Conservation (phyloP, 75 land plant genomes). For the Sequoia sempervirens region DNA sequence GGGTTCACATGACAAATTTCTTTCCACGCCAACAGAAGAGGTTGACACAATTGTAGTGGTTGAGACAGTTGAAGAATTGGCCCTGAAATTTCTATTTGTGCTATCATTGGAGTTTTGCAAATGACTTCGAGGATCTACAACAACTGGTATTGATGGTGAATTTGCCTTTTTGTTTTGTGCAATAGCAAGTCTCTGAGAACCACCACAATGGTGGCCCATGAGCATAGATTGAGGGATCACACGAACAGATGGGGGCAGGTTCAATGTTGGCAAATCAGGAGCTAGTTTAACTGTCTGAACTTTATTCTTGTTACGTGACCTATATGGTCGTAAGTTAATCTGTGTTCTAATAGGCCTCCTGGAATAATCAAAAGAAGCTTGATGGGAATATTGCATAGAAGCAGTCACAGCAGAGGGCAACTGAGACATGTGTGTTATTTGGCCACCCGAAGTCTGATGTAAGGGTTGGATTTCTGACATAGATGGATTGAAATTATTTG, state of each 20-base stretch:
- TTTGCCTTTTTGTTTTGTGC: conserved; percentile 4
- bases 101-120: not conserved
- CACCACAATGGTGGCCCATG: conserved; percentile 10
- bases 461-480: not conserved
- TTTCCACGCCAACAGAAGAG: not conserved
- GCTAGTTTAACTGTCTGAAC: conserved; percentile 73
- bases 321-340: conserved; percentile 19
- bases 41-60: not conserved
- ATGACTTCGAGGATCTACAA: not conserved
- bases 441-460: conserved; percentile 4
- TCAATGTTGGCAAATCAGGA: conserved; percentile 87
- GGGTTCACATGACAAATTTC: not conserved
- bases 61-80: conserved; percentile 1
- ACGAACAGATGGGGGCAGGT: conserved; percentile 90
- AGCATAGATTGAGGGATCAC: conserved; percentile 69
- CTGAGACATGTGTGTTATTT: conserved; percentile 9
- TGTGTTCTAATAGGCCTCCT: conserved; percentile 14
- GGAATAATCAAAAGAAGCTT: conserved; percentile 2
- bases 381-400: conserved; percentile 1
- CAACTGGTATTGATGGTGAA: not conserved
- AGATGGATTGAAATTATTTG: conserved; percentile 8
- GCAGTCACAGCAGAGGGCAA: not conserved
- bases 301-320: conserved; percentile 26
- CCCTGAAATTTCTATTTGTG: not conserved
- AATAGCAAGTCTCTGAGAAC: not conserved